A percentile compares a stretch with the other conserved stretches of the same genome.
Conservation (phyloP, 1,284 basidiomycete species). For the Xerocomus alliaceus region DNA sequence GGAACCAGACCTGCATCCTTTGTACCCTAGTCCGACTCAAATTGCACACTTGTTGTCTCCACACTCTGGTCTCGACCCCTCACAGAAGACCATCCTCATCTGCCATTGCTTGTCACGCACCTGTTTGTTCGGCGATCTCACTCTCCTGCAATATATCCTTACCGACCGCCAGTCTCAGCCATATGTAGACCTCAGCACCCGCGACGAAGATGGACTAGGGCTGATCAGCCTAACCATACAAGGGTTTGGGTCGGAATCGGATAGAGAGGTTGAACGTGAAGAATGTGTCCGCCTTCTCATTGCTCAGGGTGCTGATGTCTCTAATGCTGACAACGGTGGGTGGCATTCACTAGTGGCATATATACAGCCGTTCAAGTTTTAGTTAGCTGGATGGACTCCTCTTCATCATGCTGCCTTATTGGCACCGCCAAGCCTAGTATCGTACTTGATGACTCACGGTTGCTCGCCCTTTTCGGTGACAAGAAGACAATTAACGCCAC, state of each 20-base stretch:
- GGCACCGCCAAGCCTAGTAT: slow-evolving; percentile 89
- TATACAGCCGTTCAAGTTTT: slow-evolving; percentile 10
- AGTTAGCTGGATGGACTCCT: slow-evolving; percentile 88
- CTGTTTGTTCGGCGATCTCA: slow-evolving; percentile 76
- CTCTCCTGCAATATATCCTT: slow-evolving; percentile 73
- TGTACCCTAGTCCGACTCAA: slow-evolving; percentile 72
- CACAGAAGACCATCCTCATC: slow-evolving; percentile 71
- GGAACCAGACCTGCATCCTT: slow-evolving; percentile 77
- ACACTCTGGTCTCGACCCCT: slow-evolving; percentile 67
- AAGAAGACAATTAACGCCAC: slow-evolving; percentile 76
- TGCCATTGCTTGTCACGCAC: slow-evolving; percentile 74
- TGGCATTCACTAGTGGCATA: slow-evolving; percentile 4
- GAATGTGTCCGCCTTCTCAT: slow-evolving; percentile 86
- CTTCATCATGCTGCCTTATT: slow-evolving; percentile 92
- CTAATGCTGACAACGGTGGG: slow-evolving; percentile 68
- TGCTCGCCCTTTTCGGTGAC: slow-evolving; percentile 82
- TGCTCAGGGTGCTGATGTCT: slow-evolving; percentile 77
- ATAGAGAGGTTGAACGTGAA: slow-evolving; percentile 84
- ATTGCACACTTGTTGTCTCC: slow-evolving; percentile 68
- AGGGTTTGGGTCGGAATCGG: slow-evolving; percentile 83
- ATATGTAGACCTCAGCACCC: slow-evolving; percentile 68
- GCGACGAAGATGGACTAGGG: slow-evolving; percentile 85
- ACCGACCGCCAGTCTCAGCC: slow-evolving; percentile 73
- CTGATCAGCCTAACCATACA: slow-evolving; percentile 82
- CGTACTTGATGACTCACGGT: slow-evolving; percentile 91